Conservation (phyloP, 2,329 filamentous ascomycete genomes). For the Claviceps spartinae region DNA sequence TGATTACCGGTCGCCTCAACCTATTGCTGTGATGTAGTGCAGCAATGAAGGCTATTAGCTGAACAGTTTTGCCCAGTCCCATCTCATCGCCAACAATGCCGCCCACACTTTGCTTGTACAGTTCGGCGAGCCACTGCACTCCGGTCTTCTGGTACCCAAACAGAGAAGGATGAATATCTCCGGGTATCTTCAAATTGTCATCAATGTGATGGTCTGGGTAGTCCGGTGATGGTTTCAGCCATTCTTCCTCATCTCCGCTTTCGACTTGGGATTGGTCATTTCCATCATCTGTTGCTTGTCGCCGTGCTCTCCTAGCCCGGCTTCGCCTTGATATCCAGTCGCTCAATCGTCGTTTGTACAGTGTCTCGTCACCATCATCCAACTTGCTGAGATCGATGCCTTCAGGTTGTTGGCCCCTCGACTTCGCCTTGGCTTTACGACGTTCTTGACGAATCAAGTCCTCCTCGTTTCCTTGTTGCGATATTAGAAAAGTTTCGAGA, state of each 20-base stretch:
- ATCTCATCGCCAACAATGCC: slow-evolving; percentile 97
- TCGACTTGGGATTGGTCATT: slow-evolving; percentile 23
- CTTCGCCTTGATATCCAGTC: slow-evolving; percentile 53
- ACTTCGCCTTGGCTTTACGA: slow-evolving; percentile 30
- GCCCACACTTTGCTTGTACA: slow-evolving; percentile 79
- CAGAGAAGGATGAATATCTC: slow-evolving; percentile 81
- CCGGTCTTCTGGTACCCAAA: slow-evolving; percentile 97
- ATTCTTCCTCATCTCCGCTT: slow-evolving; percentile 45
- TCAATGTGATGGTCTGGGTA: slow-evolving; percentile 62
- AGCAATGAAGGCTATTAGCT: slow-evolving; percentile 64
- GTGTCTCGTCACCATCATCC: slow-evolving; percentile 77
- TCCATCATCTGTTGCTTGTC: slow-evolving; percentile 19
- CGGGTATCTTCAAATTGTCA: slow-evolving; percentile 67
- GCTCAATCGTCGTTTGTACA: slow-evolving; percentile 63
- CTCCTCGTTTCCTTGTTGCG: slow-evolving; percentile 26
- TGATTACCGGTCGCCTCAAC: slow-evolving; percentile 70
- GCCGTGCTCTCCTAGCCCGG: slow-evolving; percentile 25
- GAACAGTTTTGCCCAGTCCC: slow-evolving; percentile 89
- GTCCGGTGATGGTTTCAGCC: slow-evolving; percentile 76
- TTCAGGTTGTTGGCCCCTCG: slow-evolving; percentile 20
- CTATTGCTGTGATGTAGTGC: slow-evolving; percentile 84
- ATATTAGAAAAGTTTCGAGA: slow-evolving; percentile 20
- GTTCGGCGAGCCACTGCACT: slow-evolving; percentile 88
- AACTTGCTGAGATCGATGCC: slow-evolving; percentile 43
- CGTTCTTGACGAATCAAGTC: slow-evolving; percentile 24